These are phyloP conservation scores for Silene uniflora DNA, from an alignment of 148 eudicot species.

Conservation along the genomic window DNA sequence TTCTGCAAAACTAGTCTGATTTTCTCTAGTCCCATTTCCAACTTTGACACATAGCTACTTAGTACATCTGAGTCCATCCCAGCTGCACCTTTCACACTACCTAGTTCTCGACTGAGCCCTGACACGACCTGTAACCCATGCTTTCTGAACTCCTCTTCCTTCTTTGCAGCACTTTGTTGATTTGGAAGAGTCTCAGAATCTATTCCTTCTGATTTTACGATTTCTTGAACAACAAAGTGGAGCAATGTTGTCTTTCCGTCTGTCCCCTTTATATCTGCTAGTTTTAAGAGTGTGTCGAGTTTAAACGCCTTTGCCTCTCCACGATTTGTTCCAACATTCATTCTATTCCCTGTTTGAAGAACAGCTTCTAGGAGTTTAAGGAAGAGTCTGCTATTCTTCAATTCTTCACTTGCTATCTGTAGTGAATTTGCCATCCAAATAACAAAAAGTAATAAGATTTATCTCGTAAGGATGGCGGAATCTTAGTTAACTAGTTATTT, in stretches of 20 bases:
- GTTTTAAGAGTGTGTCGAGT: slow-evolving; percentile 78
- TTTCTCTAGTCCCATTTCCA: slow-evolving; percentile 80
- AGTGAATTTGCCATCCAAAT: background rate
- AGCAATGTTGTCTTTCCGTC: slow-evolving; percentile 96
- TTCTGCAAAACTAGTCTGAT: slow-evolving; percentile 49
- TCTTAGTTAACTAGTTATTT: background rate
- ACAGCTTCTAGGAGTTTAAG: slow-evolving; percentile 97
- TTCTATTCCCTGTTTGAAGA: slow-evolving; percentile 88
- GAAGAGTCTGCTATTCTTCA: slow-evolving; percentile 80
- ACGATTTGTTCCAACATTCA: slow-evolving; percentile 96
- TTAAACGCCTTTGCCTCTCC: slow-evolving; percentile 92
- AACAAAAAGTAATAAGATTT: background rate
- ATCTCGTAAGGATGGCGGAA: background rate
- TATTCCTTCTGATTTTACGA: slow-evolving; percentile 71
- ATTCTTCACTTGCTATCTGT: slow-evolving; percentile 81
- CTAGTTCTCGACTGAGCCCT: slow-evolving; percentile 72
- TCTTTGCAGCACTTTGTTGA: slow-evolving; percentile 38
- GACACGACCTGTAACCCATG: slow-evolving; percentile 78
- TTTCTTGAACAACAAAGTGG: slow-evolving; percentile 99
- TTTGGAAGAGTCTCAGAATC: slow-evolving; percentile 31
- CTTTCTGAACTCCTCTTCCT: slow-evolving; percentile 69
- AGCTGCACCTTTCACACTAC: slow-evolving; percentile 78
- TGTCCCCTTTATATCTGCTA: slow-evolving; percentile 83
- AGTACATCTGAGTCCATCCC: slow-evolving; percentile 92
- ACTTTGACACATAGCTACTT: slow-evolving; percentile 75